Evolutionary conservation across 768 basidiomycete species (phyloP), one percentile per base, ranked within the genome.

Genomic region (Ramaria rubella): DNA sequence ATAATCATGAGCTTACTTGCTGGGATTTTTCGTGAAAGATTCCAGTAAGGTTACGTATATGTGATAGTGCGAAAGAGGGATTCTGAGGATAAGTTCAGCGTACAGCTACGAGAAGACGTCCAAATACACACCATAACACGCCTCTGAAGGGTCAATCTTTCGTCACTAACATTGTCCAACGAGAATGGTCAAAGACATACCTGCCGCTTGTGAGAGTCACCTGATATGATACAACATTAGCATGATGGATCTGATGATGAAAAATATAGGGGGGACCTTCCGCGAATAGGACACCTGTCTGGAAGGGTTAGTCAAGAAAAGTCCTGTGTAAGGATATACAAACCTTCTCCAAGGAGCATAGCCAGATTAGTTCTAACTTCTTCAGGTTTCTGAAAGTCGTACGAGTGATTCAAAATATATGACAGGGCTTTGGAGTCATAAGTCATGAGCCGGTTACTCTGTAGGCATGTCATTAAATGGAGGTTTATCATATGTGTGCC

Each of bases 381-480:
- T 11, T 73, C 70, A 0, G 83, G 75, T 60, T 87, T 88, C 58
- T 79, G 77, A 59, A 83, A 88, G 38, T 73, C 68, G 29, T 76
- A 66, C 26, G 69, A 70, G 55, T 86, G 81, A 59, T 76, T 74
- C 14, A 91, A 70, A 50, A 92, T 72, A 60, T 90, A 81, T 42
- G 77, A 75, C 33, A 90, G 36, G 0, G 86, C 87, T 26, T 79
- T 78, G 0, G 79, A 70, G 62, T 90, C 89, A 51, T 73, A 65
- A 0, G 84, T 86, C 64, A 75, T 76, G 9, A 88, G 66, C 5
- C 78, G 74, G 17, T 67, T 54, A 5, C 56, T 43, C 73, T 76
- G 58, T 36, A 34, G 34, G 21, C n/a, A 45, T 17, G 46, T 26
- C 23, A 24, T 7, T 30, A 30, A n/a, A n/a, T n/a, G n/a, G n/a